Base-by-base conservation (phyloP, 2,329 filamentous ascomycete genomes). In the Neonectria sp. region DNA sequence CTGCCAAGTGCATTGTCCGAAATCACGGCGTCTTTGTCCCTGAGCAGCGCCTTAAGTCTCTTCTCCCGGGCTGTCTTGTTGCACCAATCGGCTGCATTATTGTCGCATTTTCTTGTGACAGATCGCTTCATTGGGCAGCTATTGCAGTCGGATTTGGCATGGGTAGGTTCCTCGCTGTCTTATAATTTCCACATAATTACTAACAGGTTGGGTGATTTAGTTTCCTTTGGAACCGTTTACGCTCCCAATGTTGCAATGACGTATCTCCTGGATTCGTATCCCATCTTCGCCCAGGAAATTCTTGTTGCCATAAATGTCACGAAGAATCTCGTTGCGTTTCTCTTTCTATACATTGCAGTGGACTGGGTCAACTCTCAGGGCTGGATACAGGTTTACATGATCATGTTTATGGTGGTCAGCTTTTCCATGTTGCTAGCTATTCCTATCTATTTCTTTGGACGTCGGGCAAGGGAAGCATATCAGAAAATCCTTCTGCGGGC, bases 351-450 rank as follows among this genome's bases (percentile, higher is more conserved):
- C 17, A 48, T 60, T 9, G 58, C 58, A 3, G 48, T 53, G 9
- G 48, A 25, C 12, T 60, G 58, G 58, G 31, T 60, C 25, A 12
- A 53, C 5, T 29, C 40, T 43, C 48, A 60, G 12, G 58, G 58
- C 15, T 60, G 58, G 58, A 60, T 60, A 11, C 58, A 60, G 27
- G 58, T 60, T 7, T 60, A 60, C 13, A 60, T 60, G 58, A 46
- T 60, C 35, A 60, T 60, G 58, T 60, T 60, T 11, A 53, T 53
- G 35, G 48, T 52, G 17, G 48, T 45, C 9, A 60, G 48, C 37
- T 21, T 53, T 17, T 52, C 58, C 9, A 45, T 60, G 58, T 12
- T 60, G 3, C 12, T 60, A 17, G 48, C 58, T 15, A 24, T 60
- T 25, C 58, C 58, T 6, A 33, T 53, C 24, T 60, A 60, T 33